Evolutionary conservation across 1,284 basidiomycete genomes (phyloP).

Genomic region (Cutaneotrichosporon sp.): DNA sequence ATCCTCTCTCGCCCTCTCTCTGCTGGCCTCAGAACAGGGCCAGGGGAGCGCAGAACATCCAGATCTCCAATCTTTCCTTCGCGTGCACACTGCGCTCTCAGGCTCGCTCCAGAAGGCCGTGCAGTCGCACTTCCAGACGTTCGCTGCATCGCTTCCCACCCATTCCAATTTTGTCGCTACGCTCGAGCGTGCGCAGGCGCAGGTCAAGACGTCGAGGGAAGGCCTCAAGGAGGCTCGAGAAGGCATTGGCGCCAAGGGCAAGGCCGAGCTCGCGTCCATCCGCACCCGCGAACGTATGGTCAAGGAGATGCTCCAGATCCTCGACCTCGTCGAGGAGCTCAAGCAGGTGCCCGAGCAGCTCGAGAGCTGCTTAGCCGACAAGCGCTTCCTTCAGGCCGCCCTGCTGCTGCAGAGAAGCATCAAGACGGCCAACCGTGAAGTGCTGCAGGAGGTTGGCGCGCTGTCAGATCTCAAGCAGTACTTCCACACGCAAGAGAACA

Average conservation of each 20-base stretch:
- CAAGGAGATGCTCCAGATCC: conserved; percentile 83
- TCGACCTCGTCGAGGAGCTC: conserved; percentile 89
- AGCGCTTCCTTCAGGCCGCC: conserved; percentile 86
- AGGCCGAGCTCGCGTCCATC: conserved; percentile 78
- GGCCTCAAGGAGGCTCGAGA: conserved; percentile 64
- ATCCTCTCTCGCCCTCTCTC: conserved; percentile 82
- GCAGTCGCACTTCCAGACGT: conserved; percentile 83
- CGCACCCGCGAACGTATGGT: conserved; percentile 79
- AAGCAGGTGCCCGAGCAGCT: conserved; percentile 89
- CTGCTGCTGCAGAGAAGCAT: conserved; percentile 83
- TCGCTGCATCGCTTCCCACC: conserved; percentile 84
- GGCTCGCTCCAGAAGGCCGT: conserved; percentile 50
- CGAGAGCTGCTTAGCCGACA: conserved; percentile 94
- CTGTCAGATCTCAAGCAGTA: conserved; percentile 85
- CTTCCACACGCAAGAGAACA: conserved; percentile 84
- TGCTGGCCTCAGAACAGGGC: conserved; percentile 70
- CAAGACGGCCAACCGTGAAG: conserved; percentile 86
- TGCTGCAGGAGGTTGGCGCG: conserved; percentile 93
- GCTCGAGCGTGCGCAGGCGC: conserved; percentile 68
- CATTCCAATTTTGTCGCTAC: conserved; percentile 74
- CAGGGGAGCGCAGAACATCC: conserved; percentile 33
- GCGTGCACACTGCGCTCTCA: conserved; percentile 44
- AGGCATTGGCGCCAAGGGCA: conserved; percentile 49
- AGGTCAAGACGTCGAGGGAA: conserved; percentile 70
- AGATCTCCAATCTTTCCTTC: conserved; percentile 40